These are phyloP conservation scores for Boletus reticulatus DNA, from an alignment of 768 basidiomycete genomes.

Conservation along the genomic window DNA sequence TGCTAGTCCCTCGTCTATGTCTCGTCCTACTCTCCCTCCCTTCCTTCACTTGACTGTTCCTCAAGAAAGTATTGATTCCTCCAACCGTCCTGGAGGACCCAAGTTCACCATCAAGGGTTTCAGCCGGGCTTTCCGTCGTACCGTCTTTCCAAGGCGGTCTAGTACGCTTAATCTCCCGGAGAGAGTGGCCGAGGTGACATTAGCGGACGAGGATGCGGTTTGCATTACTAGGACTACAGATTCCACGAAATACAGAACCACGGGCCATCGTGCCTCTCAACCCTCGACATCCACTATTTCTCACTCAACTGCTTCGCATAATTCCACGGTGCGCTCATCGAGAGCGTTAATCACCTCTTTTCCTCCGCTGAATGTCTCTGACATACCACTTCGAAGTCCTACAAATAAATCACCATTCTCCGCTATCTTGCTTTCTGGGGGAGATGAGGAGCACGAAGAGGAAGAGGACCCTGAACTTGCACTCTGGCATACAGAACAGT, in stretches of 20 bases:
- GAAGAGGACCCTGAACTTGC: constrained; percentile 1
- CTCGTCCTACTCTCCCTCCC: constrained; percentile 15
- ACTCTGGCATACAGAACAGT: constrained; percentile 18
- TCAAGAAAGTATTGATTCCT: constrained; percentile 10
- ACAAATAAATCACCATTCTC: constrained; percentile 12
- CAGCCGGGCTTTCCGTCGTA: constrained; percentile 41
- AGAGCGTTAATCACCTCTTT: constrained; percentile 3
- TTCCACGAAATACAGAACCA: neutral
- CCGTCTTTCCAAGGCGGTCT: constrained; percentile 16
- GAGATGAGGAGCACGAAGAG: constrained; percentile 1
- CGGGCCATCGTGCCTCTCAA: neutral
- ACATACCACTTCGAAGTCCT: constrained; percentile 11
- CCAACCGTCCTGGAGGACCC: constrained; percentile 34
- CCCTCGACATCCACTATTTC: neutral
- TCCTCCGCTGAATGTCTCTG: constrained; percentile 10
- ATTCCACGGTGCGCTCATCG: constrained; percentile 1
- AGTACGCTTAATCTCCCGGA: neutral
- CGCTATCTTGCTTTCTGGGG: constrained; percentile 6
- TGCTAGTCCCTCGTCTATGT: constrained; percentile 1
- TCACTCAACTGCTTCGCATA: constrained; percentile 1
- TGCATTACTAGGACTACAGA: neutral
- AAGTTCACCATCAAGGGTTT: constrained; percentile 38
- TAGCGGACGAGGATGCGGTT: neutral
- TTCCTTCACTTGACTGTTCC: constrained; percentile 12
- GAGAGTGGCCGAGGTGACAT: neutral